Percentiles rank a stretch among this genome's conserved stretches.
Conservation (phyloP, 805 yeast species). For the Wickerhamiella azymoides region DNA sequence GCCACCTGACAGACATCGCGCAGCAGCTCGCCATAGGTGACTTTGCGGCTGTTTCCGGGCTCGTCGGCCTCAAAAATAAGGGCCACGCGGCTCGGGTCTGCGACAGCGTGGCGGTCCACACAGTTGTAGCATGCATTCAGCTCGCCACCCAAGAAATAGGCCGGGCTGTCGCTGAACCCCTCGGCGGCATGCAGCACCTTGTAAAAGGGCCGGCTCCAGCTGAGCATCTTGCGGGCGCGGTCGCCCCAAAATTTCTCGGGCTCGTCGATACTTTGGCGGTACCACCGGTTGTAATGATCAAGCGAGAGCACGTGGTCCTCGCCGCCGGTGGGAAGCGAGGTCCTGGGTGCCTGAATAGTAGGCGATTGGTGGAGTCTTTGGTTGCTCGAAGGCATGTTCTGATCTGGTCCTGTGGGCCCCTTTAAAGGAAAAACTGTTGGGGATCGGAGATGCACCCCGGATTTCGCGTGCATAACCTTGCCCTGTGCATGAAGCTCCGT, state of each 20-base stretch:
- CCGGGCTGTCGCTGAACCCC: conserved; percentile 27
- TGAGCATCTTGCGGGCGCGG: conserved; percentile 35
- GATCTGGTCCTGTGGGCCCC: neutral
- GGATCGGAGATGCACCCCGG: conserved; percentile 4
- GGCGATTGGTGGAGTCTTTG: neutral
- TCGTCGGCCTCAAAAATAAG: conserved; percentile 74
- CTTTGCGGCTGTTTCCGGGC: conserved; percentile 43
- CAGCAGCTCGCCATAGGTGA: conserved; percentile 60
- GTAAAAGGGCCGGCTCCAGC: conserved; percentile 42
- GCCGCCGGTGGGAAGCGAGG: conserved; percentile 9
- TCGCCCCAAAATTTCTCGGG: conserved; percentile 44
- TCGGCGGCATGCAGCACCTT: conserved; percentile 15
- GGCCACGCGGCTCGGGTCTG: conserved; percentile 57
- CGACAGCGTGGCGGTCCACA: conserved; percentile 69
- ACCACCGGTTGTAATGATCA: conserved; percentile 37
- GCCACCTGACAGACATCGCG: conserved; percentile 59
- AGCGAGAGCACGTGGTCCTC: conserved; percentile 30
- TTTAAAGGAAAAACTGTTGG: conserved; percentile 6
- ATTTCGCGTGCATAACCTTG: conserved; percentile 4
- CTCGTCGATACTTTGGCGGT: conserved; percentile 42
- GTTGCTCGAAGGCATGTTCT: conserved; percentile 7
- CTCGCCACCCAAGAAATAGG: conserved; percentile 73
- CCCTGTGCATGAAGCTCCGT: neutral
- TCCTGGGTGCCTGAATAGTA: conserved; percentile 5
- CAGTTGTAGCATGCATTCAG: conserved; percentile 69